A percentile compares a stretch with the other conserved stretches of the same genome.
These are phyloP conservation scores for Yamadazyma phyllophila DNA, from an alignment of 805 yeast genomes.

Conservation along the genomic window DNA sequence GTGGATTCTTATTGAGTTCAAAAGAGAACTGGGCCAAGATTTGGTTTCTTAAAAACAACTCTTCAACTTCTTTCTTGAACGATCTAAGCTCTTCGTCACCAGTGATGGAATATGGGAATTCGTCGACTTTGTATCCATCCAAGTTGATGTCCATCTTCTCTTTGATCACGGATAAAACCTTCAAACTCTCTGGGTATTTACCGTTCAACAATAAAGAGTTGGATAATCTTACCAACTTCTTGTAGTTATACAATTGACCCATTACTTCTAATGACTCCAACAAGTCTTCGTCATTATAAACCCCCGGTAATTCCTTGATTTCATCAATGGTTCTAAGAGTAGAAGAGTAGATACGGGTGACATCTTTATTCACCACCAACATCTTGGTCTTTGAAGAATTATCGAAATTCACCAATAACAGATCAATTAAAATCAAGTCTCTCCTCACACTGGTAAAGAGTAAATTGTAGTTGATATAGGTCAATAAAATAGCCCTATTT, in stretches of 20 bases:
- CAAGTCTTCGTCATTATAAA: constrained; percentile 76
- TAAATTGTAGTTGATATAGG: constrained; percentile 70
- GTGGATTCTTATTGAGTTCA: constrained; percentile 16
- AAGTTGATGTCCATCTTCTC: constrained; percentile 15
- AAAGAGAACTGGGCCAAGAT: constrained; percentile 48
- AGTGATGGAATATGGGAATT: constrained; percentile 44
- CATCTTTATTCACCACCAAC: constrained; percentile 38
- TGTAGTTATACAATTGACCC: constrained; percentile 44
- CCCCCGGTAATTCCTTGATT: constrained; percentile 85
- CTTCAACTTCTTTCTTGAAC: constrained; percentile 20
- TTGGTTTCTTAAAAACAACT: constrained; percentile 28
- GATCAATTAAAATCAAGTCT: constrained; percentile 52
- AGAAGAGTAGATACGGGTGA: constrained; percentile 47
- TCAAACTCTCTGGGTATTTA: constrained; percentile 47
- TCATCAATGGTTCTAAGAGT: constrained; percentile 54
- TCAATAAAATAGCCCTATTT: constrained; percentile 68
- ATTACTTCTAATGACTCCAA: constrained; percentile 51
- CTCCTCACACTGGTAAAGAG: constrained; percentile 69
- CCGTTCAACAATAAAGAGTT: constrained; percentile 40
- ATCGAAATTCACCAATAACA: constrained; percentile 18
- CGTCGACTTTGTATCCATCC: constrained; percentile 29
- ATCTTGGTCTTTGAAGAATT: constrained; percentile 20
- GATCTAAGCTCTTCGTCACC: constrained; percentile 28
- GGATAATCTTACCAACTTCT: constrained; percentile 45
- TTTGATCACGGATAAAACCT: constrained; percentile 31